Evolutionary conservation across 257 asterid species (phyloP).

Genomic region (Solanum chiquidenum): DNA sequence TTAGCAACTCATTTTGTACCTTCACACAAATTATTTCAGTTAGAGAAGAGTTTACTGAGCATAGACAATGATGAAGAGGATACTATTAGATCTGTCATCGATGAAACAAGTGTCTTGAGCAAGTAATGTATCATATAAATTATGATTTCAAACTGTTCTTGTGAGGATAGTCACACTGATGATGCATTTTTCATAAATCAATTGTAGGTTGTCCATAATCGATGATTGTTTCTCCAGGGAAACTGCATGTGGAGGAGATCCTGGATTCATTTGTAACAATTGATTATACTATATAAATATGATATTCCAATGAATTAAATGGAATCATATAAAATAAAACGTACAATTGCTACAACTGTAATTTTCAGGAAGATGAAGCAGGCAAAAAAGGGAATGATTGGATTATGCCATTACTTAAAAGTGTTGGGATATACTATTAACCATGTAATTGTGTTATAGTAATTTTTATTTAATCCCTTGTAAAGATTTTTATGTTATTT

Average conservation of each 20-base stretch:
- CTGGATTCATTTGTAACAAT: background rate
- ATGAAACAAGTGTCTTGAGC: background rate
- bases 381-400: too few species aligned
- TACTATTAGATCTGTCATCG: background rate
- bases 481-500: too few species aligned
- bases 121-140: background rate
- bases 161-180: background rate
- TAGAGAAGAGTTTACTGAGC: background rate
- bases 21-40: constrained; percentile 18
- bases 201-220: background rate
- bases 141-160: background rate
- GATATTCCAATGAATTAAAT: too few species aligned
- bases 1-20: constrained; percentile 84
- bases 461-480: too few species aligned
- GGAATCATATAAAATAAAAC: too few species aligned
- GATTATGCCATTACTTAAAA: too few species aligned
- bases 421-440: too few species aligned
- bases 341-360: too few species aligned
- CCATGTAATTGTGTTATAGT: too few species aligned
- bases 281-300: too few species aligned
- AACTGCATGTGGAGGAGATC: background rate
- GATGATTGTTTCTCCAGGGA: background rate
- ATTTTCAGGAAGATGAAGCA: too few species aligned
- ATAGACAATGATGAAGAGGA: background rate
- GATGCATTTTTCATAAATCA: background rate